A percentile compares a stretch with the other conserved stretches of the same genome.
Conservation (phyloP, 2,329 filamentous ascomycete species). For the Venturia asperata region DNA sequence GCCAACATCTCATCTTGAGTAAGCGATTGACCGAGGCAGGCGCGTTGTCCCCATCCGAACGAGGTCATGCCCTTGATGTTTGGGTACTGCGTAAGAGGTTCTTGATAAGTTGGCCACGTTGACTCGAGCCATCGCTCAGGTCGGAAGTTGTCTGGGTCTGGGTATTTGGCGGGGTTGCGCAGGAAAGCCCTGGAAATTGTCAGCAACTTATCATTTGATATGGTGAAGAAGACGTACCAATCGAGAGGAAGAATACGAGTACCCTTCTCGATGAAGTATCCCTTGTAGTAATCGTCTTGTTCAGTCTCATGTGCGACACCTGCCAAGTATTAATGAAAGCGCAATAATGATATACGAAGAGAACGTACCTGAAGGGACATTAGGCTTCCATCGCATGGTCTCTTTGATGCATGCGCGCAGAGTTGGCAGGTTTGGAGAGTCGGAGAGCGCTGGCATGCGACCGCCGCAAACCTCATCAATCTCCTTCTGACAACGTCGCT, state of each 20-base stretch:
- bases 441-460: slow-evolving; percentile 38
- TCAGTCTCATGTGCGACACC: slow-evolving; percentile 47
- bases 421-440: slow-evolving; percentile 29
- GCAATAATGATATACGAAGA: slow-evolving; percentile 22
- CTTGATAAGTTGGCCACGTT: slow-evolving; percentile 58
- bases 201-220: background rate
- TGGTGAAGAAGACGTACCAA: slow-evolving; percentile 17
- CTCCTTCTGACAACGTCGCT: slow-evolving; percentile 40
- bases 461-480: slow-evolving; percentile 38
- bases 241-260: slow-evolving; percentile 27
- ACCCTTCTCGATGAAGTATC: slow-evolving; percentile 47
- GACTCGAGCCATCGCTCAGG: slow-evolving; percentile 58
- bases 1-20: slow-evolving; percentile 50
- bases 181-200: slow-evolving; percentile 45
- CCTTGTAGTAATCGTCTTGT: slow-evolving; percentile 47
- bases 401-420: slow-evolving; percentile 31
- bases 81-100: slow-evolving; percentile 56
- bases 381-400: slow-evolving; percentile 40
- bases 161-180: slow-evolving; percentile 53
- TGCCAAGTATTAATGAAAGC: slow-evolving; percentile 20
- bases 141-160: slow-evolving; percentile 55
- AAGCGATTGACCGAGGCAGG: slow-evolving; percentile 56
- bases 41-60: slow-evolving; percentile 58
- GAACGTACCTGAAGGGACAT: slow-evolving; percentile 39
- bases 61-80: slow-evolving; percentile 58